Conservation (phyloP, 164 flowering plant species). For the Tetrastigma voinierianum region DNA sequence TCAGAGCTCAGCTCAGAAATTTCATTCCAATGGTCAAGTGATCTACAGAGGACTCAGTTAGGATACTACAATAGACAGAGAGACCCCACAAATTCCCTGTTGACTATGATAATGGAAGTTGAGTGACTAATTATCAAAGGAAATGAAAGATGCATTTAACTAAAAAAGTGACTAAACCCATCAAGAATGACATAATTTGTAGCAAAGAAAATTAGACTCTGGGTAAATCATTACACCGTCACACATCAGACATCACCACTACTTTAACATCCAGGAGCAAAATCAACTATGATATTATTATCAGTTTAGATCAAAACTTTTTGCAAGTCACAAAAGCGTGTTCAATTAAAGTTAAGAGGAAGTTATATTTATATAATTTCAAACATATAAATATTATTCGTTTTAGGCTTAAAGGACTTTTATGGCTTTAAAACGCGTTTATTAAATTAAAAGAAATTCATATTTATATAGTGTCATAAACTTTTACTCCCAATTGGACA, state of each 20-base stretch:
- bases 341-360: too few relatives aligned
- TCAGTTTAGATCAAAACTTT: too few relatives aligned
- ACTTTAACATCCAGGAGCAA: slow-evolving; percentile 15
- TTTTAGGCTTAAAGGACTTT: too few relatives aligned
- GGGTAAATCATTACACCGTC: slow-evolving; percentile 1
- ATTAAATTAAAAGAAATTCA: too few relatives aligned
- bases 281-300: too few relatives aligned
- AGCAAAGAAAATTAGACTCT: neutral
- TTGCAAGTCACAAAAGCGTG: too few relatives aligned
- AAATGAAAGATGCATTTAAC: slow-evolving; percentile 15
- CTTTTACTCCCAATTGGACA: too few relatives aligned
- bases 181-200: neutral
- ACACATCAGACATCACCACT: slow-evolving; percentile 7
- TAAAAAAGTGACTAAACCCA: neutral
- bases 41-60: neutral
- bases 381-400: too few relatives aligned
- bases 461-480: too few relatives aligned
- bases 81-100: neutral
- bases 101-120: neutral
- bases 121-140: neutral
- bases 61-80: neutral
- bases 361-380: too few relatives aligned
- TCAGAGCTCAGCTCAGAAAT: neutral
- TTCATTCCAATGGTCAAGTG: slow-evolving; percentile 7
- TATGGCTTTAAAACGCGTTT: too few relatives aligned